These are phyloP conservation scores for Pachyrhizus erosus DNA, from an alignment of 306 rosid species.

Conservation along the genomic window DNA sequence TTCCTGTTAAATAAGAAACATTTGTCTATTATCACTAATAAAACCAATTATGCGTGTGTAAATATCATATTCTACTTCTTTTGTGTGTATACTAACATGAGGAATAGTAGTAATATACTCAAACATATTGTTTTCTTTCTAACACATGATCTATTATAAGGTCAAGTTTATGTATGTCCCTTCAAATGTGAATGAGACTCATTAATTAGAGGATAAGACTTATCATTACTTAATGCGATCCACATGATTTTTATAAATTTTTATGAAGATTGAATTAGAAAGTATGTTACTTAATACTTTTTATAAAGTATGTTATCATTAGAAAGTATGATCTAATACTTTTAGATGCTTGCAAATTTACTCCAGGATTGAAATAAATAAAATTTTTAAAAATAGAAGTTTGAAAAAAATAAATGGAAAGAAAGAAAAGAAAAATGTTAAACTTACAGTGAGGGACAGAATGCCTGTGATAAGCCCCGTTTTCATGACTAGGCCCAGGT, in stretches of 20 bases:
- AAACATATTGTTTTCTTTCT: background rate
- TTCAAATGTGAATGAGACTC: background rate
- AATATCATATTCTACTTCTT: no score
- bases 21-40: background rate
- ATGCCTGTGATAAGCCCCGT: slow-evolving; percentile 91
- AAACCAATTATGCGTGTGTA: background rate
- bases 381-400: background rate
- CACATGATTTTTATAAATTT: no score
- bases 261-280: no score
- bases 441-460: slow-evolving; percentile 88
- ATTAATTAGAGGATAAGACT: background rate
- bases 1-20: slow-evolving; percentile 61
- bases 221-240: background rate
- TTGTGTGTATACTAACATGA: background rate
- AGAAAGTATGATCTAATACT: no score
- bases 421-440: background rate
- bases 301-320: no score
- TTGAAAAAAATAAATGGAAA: background rate
- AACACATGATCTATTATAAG: background rate
- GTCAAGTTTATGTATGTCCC: background rate
- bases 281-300: no score
- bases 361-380: background rate
- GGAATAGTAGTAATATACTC: background rate
- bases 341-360: background rate
- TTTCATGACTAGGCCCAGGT: slow-evolving; percentile 69